phyloP scores from a whole-genome alignment of 1,139 yeast genomes.

The Kazachstania sp. region DNA sequence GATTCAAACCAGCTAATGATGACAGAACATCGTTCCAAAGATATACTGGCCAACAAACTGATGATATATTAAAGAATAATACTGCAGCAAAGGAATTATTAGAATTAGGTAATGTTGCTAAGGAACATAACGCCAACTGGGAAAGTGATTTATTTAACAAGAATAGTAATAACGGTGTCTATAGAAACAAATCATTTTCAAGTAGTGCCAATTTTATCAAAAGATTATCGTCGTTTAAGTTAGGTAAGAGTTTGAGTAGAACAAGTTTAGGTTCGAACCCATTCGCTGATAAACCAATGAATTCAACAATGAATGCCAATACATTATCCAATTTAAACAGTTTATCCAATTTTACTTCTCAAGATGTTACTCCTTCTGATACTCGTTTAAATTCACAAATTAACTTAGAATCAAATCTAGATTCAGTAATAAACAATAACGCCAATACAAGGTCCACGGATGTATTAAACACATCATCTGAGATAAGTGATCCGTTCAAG shows the following conservation, averaged over 20 bases:
- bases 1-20: conserved; percentile 73
- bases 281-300: conserved; percentile 3
- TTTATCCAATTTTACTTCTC: not conserved
- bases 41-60: conserved; percentile 30
- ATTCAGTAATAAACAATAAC: not conserved
- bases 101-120: conserved; percentile 46
- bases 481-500: conserved; percentile 7
- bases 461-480: not conserved
- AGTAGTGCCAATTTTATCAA: not conserved
- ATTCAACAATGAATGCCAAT: not conserved
- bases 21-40: conserved; percentile 75
- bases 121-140: conserved; percentile 64
- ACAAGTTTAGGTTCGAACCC: conserved; percentile 18
- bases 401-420: not conserved
- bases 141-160: conserved; percentile 39
- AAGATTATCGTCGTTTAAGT: not conserved
- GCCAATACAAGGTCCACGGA: not conserved
- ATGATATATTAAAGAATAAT: conserved; percentile 31
- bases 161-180: conserved; percentile 2
- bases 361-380: not conserved
- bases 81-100: conserved; percentile 41
- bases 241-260: conserved; percentile 4
- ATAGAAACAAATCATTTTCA: conserved; percentile 12
- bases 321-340: not conserved
- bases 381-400: not conserved